These are phyloP conservation scores for Piromyces finnis DNA, from an alignment of 192 early-diverging fungal species.

Conservation along the genomic window DNA sequence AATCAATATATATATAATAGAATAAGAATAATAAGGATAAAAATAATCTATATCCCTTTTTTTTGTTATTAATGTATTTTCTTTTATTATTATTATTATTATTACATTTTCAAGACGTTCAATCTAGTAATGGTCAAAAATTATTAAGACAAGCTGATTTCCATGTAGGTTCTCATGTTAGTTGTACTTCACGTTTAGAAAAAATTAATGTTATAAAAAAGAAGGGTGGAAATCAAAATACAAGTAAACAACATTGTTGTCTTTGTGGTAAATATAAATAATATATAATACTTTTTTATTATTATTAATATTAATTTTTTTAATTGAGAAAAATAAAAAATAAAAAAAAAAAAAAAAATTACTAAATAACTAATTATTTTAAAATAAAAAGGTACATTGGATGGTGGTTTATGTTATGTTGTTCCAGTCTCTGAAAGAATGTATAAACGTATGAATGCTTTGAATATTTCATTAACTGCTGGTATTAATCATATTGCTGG, in stretches of 20 bases:
- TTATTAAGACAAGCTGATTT: conserved; percentile 80
- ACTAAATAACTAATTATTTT: neutral
- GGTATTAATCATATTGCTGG: conserved; percentile 66
- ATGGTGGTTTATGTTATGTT: conserved; percentile 47
- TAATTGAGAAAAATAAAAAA: too few species aligned
- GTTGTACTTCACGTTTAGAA: conserved; percentile 2
- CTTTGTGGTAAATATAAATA: neutral
- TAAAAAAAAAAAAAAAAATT: too few species aligned
- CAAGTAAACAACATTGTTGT: neutral
- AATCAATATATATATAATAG: too few species aligned
- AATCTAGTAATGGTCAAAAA: conserved; percentile 72
- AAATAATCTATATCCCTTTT: too few species aligned
- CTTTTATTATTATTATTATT: neutral
- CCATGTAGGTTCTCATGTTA: conserved; percentile 58
- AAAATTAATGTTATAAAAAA: conserved; percentile 41
- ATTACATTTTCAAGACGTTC: too few species aligned
- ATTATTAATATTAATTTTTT: conserved; percentile 16
- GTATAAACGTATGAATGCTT: conserved; percentile 69
- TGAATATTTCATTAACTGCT: conserved; percentile 73
- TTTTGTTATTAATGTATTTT: too few species aligned
- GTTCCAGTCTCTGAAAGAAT: conserved; percentile 76
- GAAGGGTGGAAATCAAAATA: conserved; percentile 3
- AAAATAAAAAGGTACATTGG: conserved; percentile 30
- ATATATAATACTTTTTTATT: conserved; percentile 6
- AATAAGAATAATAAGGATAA: too few species aligned